Conservation (phyloP, 2,329 filamentous ascomycete species). For the Oidium heveae region DNA sequence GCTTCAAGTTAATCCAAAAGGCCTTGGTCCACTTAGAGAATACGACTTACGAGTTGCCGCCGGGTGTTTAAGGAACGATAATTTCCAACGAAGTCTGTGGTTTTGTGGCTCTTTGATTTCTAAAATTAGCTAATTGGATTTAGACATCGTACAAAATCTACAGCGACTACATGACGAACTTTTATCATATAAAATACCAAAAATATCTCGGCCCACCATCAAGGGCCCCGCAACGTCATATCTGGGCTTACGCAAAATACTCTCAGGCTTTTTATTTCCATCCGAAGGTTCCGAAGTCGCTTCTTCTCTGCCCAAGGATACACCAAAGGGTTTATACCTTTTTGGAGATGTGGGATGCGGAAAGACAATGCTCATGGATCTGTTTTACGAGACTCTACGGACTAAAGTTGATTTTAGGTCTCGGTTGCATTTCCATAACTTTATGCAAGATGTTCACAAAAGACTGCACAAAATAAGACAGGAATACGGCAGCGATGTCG, state of each 20-base stretch:
- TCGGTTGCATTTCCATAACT: conserved; percentile 95
- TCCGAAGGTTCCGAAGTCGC: conserved; percentile 10
- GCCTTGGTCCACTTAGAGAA: conserved; percentile 51
- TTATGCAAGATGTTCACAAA: conserved; percentile 96
- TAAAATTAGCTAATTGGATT: conserved; percentile 4
- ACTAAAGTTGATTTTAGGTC: conserved; percentile 57
- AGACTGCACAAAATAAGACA: conserved; percentile 77
- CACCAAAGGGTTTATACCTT: conserved; percentile 80
- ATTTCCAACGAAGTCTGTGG: conserved; percentile 57
- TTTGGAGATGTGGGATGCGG: conserved; percentile 92
- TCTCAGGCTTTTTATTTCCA: conserved; percentile 21
- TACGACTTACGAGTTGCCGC: conserved; percentile 60
- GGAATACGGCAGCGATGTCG: conserved; percentile 66
- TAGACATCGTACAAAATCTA: conserved; percentile 68
- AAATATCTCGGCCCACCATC: conserved; percentile 24
- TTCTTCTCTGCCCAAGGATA: conserved; percentile 35
- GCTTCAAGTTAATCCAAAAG: conserved; percentile 9
- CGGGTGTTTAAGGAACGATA: conserved; percentile 59
- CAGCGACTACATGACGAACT: conserved; percentile 77
- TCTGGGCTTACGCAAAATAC: not conserved
- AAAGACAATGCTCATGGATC: conserved; percentile 98
- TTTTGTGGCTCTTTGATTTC: not conserved
- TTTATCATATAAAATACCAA: conserved; percentile 42
- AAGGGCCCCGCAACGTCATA: conserved; percentile 17
- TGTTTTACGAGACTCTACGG: conserved; percentile 87